phyloP scores from a whole-genome alignment of 148 eudicot species.

The Chenopodium berlandieri region DNA sequence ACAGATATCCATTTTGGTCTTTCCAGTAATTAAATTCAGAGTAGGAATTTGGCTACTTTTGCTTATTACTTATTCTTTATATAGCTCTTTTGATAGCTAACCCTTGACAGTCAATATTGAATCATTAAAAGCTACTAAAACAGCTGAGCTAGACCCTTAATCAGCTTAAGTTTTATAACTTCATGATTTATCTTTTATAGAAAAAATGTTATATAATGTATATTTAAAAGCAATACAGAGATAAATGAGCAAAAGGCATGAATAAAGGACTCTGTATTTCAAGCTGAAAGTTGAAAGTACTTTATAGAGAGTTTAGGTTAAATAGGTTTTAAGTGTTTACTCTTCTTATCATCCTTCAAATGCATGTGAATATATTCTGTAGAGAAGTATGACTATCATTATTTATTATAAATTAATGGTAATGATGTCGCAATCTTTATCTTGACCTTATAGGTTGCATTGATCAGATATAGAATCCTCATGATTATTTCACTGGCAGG shows the following conservation, averaged over 20 bases:
- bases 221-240: neutral
- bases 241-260: neutral
- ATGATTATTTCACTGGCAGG: constrained; percentile 91
- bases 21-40: no score
- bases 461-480: constrained; percentile 61
- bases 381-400: neutral
- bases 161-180: no score
- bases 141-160: no score
- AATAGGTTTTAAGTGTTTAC: neutral
- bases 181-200: no score
- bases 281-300: neutral
- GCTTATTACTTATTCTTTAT: no score
- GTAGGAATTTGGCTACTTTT: no score
- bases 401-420: neutral
- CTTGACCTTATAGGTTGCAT: constrained; percentile 43
- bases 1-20: no score
- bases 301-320: neutral
- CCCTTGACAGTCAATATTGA: no score
- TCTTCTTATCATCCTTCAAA: neutral
- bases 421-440: neutral
- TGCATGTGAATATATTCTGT: neutral
- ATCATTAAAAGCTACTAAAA: no score
- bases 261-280: neutral
- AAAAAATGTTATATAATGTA: neutral
- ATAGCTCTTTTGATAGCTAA: no score